A percentile compares a stretch with the other conserved stretches of the same genome.
Evolutionary conservation across 192 early-diverging fungal genomes (phyloP).

Genomic region (Entomortierella parvispora): DNA sequence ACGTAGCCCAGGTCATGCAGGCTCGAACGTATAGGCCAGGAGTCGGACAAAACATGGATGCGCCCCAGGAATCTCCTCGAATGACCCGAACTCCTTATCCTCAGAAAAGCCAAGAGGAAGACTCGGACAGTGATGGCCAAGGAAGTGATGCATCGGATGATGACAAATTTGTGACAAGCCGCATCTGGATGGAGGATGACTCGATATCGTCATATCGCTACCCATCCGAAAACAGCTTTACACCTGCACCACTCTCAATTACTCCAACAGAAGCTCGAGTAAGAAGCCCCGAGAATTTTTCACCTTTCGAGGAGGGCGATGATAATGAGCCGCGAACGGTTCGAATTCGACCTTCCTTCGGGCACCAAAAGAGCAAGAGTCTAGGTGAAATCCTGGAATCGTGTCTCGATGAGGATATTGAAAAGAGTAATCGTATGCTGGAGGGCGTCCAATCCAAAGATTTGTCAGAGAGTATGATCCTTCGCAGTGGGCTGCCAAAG

Average conservation of each 20-base stretch:
- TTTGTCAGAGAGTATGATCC: conserved; percentile 42
- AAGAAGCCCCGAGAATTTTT: neutral
- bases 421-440: conserved; percentile 12
- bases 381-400: conserved; percentile 27
- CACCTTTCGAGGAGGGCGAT: neutral
- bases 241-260: too few species aligned
- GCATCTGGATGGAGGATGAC: conserved; percentile 4
- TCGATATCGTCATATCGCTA: too few species aligned
- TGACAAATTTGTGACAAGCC: conserved; percentile 38
- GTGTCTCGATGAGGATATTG: conserved; percentile 18
- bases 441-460: conserved; percentile 2
- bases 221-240: too few species aligned
- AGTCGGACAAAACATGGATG: too few species aligned
- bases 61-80: too few species aligned
- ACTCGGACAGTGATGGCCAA: conserved; percentile 5
- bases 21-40: too few species aligned
- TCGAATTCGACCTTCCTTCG: conserved; percentile 2
- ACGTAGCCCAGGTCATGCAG: neutral
- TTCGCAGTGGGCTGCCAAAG: conserved; percentile 33
- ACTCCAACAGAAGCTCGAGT: neutral
- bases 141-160: conserved; percentile 6
- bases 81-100: too few species aligned
- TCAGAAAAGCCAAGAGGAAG: neutral
- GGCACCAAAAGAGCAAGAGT: conserved; percentile 42
- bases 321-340: conserved; percentile 2